Evolutionary conservation across 1,284 basidiomycete genomes (phyloP).

Genomic region (Earliella scabrosa): DNA sequence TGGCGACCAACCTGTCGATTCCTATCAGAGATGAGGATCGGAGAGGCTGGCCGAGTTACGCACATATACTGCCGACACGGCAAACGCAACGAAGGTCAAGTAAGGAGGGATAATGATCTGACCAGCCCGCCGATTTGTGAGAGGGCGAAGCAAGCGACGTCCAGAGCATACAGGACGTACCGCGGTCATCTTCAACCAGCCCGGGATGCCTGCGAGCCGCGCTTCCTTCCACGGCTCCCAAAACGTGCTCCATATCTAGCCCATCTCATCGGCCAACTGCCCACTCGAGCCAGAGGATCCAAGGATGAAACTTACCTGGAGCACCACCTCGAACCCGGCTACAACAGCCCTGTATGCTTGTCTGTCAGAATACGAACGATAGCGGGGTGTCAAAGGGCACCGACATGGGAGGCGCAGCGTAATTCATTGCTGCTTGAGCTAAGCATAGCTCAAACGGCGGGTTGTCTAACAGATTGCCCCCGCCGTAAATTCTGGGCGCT

Average conservation of each 20-base stretch:
- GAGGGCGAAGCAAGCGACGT: background rate
- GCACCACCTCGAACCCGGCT: conserved; percentile 50
- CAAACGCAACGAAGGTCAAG: conserved; percentile 35
- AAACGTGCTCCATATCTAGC: conserved; percentile 46
- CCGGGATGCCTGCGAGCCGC: conserved; percentile 17
- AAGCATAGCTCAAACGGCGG: conserved; percentile 42
- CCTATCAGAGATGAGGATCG: background rate
- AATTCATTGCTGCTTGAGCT: conserved; percentile 54
- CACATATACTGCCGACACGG: conserved; percentile 23
- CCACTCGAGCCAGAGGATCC: too few species aligned
- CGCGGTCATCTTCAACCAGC: conserved; percentile 16
- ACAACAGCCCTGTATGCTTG: conserved; percentile 49
- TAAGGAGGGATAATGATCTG: conserved; percentile 46
- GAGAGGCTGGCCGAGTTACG: too few species aligned
- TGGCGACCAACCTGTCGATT: conserved; percentile 10
- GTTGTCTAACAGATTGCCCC: conserved; percentile 25
- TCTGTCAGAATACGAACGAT: background rate
- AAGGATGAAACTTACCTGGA: conserved; percentile 44
- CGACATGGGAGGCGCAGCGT: conserved; percentile 59
- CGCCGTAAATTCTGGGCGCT: conserved; percentile 41
- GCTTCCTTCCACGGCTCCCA: conserved; percentile 29
- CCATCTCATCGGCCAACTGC: background rate
- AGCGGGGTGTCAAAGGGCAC: conserved; percentile 15
- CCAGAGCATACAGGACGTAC: conserved; percentile 8
- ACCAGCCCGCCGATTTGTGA: background rate